Percentiles rank a stretch among this genome's conserved stretches.
phyloP scores from a whole-genome alignment of 345 rosid species.

The Schrenkiella parvula region DNA sequence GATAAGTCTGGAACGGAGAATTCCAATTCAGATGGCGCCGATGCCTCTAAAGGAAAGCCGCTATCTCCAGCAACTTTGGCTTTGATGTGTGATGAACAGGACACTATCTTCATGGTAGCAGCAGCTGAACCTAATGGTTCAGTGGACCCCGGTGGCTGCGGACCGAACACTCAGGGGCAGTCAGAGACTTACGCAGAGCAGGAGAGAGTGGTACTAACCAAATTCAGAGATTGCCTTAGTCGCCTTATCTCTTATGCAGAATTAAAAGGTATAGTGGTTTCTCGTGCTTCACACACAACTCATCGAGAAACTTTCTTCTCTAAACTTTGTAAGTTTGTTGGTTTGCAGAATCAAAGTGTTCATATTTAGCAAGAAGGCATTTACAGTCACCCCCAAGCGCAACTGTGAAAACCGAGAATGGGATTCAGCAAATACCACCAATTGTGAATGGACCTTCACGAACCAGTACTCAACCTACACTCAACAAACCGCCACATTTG shows the following conservation, averaged over 20 bases:
- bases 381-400: constrained; percentile 39
- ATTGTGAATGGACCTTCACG: constrained; percentile 45
- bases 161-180: constrained; percentile 49
- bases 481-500: constrained; percentile 12
- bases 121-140: constrained; percentile 62
- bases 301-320: background rate
- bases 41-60: constrained; percentile 65
- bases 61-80: constrained; percentile 98
- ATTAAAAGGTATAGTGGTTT: constrained; percentile 50
- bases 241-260: constrained; percentile 81
- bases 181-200: constrained; percentile 73
- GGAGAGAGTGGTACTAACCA: constrained; percentile 71
- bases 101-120: constrained; percentile 68
- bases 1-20: constrained; percentile 50
- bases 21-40: constrained; percentile 51
- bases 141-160: constrained; percentile 42
- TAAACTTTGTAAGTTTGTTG: background rate
- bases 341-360: constrained; percentile 68
- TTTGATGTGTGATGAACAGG: constrained; percentile 98
- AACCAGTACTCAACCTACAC: constrained; percentile 27
- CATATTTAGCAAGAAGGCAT: constrained; percentile 61
- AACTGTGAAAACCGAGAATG: constrained; percentile 44
- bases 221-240: constrained; percentile 84
- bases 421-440: constrained; percentile 40
- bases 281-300: background rate